Evolutionary conservation across 2,329 filamentous ascomycete species (phyloP).

Genomic region (Venturia oleaginea): DNA sequence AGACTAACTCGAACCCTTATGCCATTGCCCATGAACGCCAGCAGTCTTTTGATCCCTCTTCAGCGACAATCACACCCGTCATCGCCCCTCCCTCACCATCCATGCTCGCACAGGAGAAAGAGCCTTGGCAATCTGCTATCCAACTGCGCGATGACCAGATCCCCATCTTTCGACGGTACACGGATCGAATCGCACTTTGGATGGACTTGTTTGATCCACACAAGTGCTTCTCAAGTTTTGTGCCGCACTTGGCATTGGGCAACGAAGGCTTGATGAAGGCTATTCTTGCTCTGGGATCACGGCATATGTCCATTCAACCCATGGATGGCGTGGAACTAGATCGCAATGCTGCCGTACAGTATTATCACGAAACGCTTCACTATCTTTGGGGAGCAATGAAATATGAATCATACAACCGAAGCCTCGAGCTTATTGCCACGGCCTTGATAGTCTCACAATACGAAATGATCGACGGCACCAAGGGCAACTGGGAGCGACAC

Average conservation of each 20-base stretch:
- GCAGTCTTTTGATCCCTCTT: background rate
- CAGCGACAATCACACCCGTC: background rate
- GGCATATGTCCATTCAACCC: constrained; percentile 38
- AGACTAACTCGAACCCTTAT: background rate
- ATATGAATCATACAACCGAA: constrained; percentile 48
- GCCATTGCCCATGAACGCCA: background rate
- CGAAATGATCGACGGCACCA: constrained; percentile 55
- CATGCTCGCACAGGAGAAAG: constrained; percentile 14
- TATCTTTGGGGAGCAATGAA: constrained; percentile 53
- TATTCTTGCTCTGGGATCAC: constrained; percentile 46
- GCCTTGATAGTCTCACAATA: constrained; percentile 53
- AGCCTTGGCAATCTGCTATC: constrained; percentile 23
- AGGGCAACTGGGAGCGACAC: constrained; percentile 52
- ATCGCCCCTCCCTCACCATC: background rate
- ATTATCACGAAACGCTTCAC: constrained; percentile 54
- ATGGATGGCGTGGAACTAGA: constrained; percentile 21
- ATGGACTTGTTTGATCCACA: constrained; percentile 37
- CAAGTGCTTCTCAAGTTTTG: constrained; percentile 27
- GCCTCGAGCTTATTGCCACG: constrained; percentile 49
- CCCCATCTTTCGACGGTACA: constrained; percentile 31
- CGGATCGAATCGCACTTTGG: constrained; percentile 29
- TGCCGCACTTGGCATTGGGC: constrained; percentile 36
- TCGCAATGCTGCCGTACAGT: constrained; percentile 36
- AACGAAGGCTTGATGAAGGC: constrained; percentile 51
- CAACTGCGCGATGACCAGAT: constrained; percentile 28